Conservation (phyloP, 495 filamentous ascomycete genomes). For the Oidiodendron maius region DNA sequence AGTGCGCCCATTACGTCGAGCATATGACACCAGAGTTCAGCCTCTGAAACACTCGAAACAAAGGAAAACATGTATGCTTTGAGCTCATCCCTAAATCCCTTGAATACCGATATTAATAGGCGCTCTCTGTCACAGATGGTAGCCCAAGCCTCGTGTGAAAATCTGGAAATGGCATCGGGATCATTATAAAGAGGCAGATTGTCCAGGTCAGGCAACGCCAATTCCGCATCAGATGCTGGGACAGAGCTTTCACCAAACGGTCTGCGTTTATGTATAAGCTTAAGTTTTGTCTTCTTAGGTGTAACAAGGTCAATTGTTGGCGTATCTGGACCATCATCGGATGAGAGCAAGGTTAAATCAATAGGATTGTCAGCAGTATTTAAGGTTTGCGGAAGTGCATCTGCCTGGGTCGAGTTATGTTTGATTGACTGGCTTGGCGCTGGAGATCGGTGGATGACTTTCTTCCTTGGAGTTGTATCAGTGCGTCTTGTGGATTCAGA, state of each 20-base stretch:
- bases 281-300: constrained; percentile 7
- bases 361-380: background rate
- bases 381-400: background rate
- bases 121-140: constrained; percentile 9
- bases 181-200: constrained; percentile 9
- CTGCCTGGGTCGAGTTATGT: constrained; percentile 1
- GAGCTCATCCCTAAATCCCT: background rate
- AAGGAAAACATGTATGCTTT: constrained; percentile 7
- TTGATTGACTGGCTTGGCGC: background rate
- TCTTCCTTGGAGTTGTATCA: background rate
- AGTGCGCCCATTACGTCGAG: constrained; percentile 7
- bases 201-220: background rate
- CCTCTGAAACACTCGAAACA: constrained; percentile 3
- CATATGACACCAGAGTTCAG: constrained; percentile 15
- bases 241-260: background rate
- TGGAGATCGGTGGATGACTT: background rate
- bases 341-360: constrained; percentile 21
- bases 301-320: constrained; percentile 7
- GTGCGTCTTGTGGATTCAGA: background rate
- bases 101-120: constrained; percentile 15
- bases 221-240: background rate
- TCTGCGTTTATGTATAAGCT: constrained; percentile 7
- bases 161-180: constrained; percentile 13
- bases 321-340: constrained; percentile 14
- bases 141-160: constrained; percentile 3